A percentile compares a stretch with the other conserved stretches of the same genome.
Conservation (phyloP, 768 basidiomycete species). For the Calocybe gangraenosa region DNA sequence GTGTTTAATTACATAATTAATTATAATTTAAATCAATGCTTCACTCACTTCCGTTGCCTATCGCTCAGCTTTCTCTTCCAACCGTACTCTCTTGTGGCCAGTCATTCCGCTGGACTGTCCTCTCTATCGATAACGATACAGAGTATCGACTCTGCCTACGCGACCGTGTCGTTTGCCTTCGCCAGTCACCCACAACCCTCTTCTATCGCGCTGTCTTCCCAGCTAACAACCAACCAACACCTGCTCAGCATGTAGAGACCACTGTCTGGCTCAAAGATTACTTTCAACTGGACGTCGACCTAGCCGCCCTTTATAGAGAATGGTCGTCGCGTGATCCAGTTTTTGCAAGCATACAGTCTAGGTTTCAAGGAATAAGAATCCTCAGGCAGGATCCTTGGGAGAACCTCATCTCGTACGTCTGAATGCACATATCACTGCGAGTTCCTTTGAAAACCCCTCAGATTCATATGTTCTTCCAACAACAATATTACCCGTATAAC, state of each 20-base stretch:
- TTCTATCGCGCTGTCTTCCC: constrained; percentile 74
- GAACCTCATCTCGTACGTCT: constrained; percentile 83
- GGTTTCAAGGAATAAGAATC: constrained; percentile 81
- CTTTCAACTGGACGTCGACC: constrained; percentile 81
- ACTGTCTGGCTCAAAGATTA: constrained; percentile 78
- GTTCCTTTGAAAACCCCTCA: constrained; percentile 22
- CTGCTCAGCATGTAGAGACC: constrained; percentile 54
- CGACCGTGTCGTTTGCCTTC: constrained; percentile 81
- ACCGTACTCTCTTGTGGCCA: constrained; percentile 82
- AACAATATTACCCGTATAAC: constrained; percentile 95
- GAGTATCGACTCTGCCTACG: constrained; percentile 80
- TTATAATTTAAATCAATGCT: too few relatives aligned
- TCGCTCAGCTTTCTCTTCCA: constrained; percentile 71
- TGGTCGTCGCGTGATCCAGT: constrained; percentile 77
- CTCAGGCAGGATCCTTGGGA: constrained; percentile 96
- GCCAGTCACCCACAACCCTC: constrained; percentile 63
- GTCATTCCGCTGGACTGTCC: constrained; percentile 76
- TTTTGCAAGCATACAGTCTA: constrained; percentile 57
- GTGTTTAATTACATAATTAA: too few relatives aligned
- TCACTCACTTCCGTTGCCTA: constrained; percentile 52
- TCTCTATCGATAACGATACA: constrained; percentile 31
- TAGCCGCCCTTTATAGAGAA: constrained; percentile 63
- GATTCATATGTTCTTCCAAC: constrained; percentile 97
- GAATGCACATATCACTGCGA: background rate
- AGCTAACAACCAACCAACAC: constrained; percentile 27